phyloP scores from a whole-genome alignment of 1,284 basidiomycete species.

The Leccinum variabile region DNA sequence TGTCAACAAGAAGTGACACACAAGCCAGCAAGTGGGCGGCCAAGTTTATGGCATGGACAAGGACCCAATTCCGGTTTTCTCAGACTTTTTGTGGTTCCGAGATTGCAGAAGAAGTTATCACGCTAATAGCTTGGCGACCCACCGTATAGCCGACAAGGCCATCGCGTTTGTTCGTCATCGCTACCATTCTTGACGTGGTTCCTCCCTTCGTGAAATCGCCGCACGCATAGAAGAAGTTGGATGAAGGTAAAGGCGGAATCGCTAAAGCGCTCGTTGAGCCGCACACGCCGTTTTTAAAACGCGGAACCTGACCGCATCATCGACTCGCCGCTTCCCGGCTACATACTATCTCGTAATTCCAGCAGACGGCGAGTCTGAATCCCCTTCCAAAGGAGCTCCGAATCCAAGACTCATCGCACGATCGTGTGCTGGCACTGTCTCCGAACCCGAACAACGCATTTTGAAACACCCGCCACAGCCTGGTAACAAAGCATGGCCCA shows the following conservation, averaged over 20 bases:
- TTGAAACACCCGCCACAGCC: too few relatives aligned
- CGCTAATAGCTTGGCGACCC: background rate
- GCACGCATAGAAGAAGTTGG: background rate
- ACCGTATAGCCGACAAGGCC: background rate
- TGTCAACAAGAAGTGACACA: background rate
- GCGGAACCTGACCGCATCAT: background rate
- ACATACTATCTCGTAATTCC: background rate
- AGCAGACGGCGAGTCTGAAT: background rate
- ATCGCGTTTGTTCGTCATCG: background rate
- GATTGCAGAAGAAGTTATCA: conserved; percentile 10
- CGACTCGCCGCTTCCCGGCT: background rate
- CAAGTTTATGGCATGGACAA: conserved; percentile 1
- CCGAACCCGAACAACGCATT: too few relatives aligned
- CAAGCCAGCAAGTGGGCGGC: background rate
- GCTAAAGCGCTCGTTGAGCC: background rate
- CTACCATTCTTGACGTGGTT: conserved; percentile 2
- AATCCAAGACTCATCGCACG: background rate
- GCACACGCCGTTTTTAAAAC: background rate
- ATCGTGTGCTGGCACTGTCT: background rate
- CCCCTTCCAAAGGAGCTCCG: background rate
- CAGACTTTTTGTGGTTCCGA: conserved; percentile 13
- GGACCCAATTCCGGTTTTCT: conserved; percentile 17
- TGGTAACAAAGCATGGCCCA: too few relatives aligned
- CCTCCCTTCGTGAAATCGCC: background rate
- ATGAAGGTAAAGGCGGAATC: background rate